Conservation (phyloP, 176 grass and related monocot genomes). For the Olyra latifolia region DNA sequence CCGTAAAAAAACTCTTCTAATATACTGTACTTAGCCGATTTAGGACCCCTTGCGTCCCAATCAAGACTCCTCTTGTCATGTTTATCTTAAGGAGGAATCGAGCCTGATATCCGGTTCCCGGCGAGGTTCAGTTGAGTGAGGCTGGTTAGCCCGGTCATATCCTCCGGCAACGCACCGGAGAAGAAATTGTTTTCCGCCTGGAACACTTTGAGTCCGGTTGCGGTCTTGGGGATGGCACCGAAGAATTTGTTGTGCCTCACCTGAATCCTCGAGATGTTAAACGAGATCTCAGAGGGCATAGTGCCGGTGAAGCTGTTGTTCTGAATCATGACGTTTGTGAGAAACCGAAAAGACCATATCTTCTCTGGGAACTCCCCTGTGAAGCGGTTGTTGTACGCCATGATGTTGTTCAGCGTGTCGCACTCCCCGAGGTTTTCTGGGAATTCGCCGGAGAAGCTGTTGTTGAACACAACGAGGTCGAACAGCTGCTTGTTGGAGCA, state of each 20-base stretch:
- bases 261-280: conserved; percentile 28
- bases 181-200: conserved; percentile 39
- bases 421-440: conserved; percentile 39
- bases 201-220: not conserved
- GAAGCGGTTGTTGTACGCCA: conserved; percentile 41
- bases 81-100: conserved; percentile 41
- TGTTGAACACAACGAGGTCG: conserved; percentile 46
- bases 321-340: conserved; percentile 34
- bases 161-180: conserved; percentile 8
- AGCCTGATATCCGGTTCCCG: conserved; percentile 44
- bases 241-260: conserved; percentile 52
- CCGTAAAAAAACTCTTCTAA: too few species aligned
- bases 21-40: too few species aligned
- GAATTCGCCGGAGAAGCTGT: conserved; percentile 39
- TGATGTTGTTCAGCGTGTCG: conserved; percentile 27
- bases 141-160: not conserved
- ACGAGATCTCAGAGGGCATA: conserved; percentile 33
- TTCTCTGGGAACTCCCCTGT: conserved; percentile 38
- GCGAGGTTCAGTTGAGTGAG: conserved; percentile 27
- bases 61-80: too few species aligned
- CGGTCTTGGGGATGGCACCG: conserved; percentile 24
- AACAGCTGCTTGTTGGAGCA: conserved; percentile 37
- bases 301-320: conserved; percentile 52
- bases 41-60: too few species aligned
- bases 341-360: conserved; percentile 37